Evolutionary conservation across 2,329 filamentous ascomycete species (phyloP), one percentile per base, ranked within the genome.

Genomic region (Eutypa lata): DNA sequence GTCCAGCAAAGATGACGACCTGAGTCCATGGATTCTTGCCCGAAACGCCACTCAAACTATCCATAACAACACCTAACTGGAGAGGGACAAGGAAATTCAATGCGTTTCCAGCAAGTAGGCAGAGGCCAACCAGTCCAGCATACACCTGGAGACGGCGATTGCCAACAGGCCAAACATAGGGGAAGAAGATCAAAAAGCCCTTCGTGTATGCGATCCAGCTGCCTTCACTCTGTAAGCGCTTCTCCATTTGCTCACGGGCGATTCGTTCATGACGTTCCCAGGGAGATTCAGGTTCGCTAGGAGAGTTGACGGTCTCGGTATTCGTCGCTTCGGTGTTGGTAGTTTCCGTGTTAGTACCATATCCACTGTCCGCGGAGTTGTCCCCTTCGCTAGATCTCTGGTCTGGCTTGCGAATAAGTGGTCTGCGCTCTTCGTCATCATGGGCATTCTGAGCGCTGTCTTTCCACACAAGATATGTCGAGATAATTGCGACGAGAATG

Each of bases 11-110:
- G 18, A 81, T 67, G 19, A 76, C 55, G 2, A 83, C 78, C 22
- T 81, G 76, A 3, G 74, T 57, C 81, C 81, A 83, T 1, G 77
- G 75, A 49, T 73, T 77, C 52, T 68, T 74, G 43, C 75, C 70
- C 42, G 78, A 76, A 35, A 64, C 68, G 8, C 76, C 74, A 28
- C 77, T 77, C 21, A 95, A 73, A 55, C 82, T 82, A 62, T 94
- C 84, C 57, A 90, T 86, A 57, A 96, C 85, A 53, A 89, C 83
- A 57, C 90, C 91, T 31, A 93, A 82, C 65, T 94, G 89, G 19
- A 88, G 81, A n/a, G 91, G 91, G 31, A 91, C 83, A 42, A 95
- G 73, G 14, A 96, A 75, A 61, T 91, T 90, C 48, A 95, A 74
- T 5, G 82, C 82, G 58, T 92, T 90, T 51, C 86, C 82, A 49